A percentile compares a stretch with the other conserved stretches of the same genome.
phyloP scores from a whole-genome alignment of 768 basidiomycete species.

The Mycena belliarum region DNA sequence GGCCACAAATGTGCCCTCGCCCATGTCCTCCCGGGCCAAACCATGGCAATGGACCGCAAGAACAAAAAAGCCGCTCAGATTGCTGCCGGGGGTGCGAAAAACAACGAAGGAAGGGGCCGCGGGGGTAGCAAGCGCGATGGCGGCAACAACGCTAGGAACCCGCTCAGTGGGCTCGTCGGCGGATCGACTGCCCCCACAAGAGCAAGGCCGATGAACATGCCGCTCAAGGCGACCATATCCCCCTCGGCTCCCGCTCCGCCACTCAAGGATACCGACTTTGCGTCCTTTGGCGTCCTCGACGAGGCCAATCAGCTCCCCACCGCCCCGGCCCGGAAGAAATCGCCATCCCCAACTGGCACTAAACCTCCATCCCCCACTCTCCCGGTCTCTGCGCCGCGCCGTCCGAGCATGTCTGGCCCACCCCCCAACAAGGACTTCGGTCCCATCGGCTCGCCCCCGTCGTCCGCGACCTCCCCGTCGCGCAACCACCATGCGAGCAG shows the following conservation, averaged over 20 bases:
- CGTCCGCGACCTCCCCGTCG: constrained; percentile 29
- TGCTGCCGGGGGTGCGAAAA: constrained; percentile 49
- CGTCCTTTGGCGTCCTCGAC: constrained; percentile 66
- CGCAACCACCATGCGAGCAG: constrained; percentile 33
- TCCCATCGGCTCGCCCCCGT: constrained; percentile 82
- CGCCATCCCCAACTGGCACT: constrained; percentile 21
- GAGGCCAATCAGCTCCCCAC: constrained; percentile 50
- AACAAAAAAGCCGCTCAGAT: constrained; percentile 91
- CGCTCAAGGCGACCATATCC: constrained; percentile 70
- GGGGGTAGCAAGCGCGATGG: constrained; percentile 37
- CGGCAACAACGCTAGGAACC: constrained; percentile 39
- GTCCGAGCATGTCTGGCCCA: constrained; percentile 36
- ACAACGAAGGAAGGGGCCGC: constrained; percentile 32
- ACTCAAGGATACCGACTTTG: constrained; percentile 73
- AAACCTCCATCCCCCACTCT: constrained; percentile 48
- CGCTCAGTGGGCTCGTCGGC: constrained; percentile 42
- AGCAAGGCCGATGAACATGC: constrained; percentile 63
- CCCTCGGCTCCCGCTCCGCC: constrained; percentile 82
- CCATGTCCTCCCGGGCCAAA: constrained; percentile 92
- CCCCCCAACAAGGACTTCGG: constrained; percentile 62
- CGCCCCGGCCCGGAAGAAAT: constrained; percentile 43
- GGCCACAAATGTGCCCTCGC: constrained; percentile 88
- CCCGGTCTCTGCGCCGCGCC: constrained; percentile 58
- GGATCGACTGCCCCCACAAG: constrained; percentile 75
- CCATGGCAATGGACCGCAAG: constrained; percentile 94